Evolutionary conservation across 139 green algal genomes (phyloP), one percentile per base, ranked within the genome.

Genomic region (Asterochloris sp.): DNA sequence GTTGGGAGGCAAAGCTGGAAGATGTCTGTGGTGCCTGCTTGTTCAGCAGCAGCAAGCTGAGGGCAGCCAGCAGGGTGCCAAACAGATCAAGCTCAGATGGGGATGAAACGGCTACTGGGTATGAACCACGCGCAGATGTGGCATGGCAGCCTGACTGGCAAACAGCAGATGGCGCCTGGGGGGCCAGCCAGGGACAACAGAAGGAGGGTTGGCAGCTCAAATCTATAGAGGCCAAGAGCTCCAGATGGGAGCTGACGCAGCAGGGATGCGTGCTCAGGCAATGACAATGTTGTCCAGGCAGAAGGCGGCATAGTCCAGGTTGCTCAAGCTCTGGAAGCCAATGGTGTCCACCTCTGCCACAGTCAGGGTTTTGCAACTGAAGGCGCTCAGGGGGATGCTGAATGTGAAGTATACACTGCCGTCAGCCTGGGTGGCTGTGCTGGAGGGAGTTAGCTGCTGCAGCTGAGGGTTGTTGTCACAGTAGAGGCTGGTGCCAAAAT

Each of bases 321-420:
- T 69, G 23, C 60, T 80, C 24, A 60, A 26, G 60, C 76, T 80
- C 24, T 62, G 60, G 68, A 80, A 80, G 11, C 76, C 76, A 19
- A 80, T 24, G 60, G 60, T 80, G 76, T 80, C 76, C 27, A 80
- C 68, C 24, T 80, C 68, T 16, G 76, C 76, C 54, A 80, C 19
- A 15, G 60, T 80, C 24, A 61, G 60, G 54, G 76, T 26, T 54
- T 61, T 62, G 68, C 76, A 80, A 0, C 68, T 69, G 60, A 80
- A 80, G 60, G 24, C 69, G 76, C 11, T 62, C 67, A 80, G 68
- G 4, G 76, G 76, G 24, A 80, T 80, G 23, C 68, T 24, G 9
- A 69, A 80, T n/a, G 67, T 61, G 76, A 69, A 80, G 12, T 80
- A 80, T 17, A n/a, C 68, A 6, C 76, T 62, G 24, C 76, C 76